Evolutionary conservation across 2,329 filamentous ascomycete genomes (phyloP), one percentile per base, ranked within the genome.

Genomic region (Penicillium sp.): DNA sequence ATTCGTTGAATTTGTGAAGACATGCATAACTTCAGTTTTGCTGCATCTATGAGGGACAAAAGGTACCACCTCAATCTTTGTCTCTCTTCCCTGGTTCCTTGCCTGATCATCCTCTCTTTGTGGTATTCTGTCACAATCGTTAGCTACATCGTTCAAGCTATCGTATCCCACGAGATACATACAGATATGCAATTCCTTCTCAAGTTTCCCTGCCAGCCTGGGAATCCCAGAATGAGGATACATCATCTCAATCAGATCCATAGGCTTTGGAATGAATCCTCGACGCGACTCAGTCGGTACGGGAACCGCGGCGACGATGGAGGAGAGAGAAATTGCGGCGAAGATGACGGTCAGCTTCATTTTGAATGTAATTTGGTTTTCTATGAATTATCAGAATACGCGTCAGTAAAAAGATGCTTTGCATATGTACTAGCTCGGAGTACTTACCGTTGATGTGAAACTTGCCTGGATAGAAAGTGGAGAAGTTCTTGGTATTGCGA

Each of bases 301-400:
- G 10, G 64, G 66, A 6, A 54, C 52, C 14, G 65, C 57, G 19
- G 28, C 59, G 26, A 58, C 57, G 5, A 63, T 2, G 14, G 57
- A 52, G 8, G 58, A 59, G 42, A 66, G 22, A 5, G 54, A 59
- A 1, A 63, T 37, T 6, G 57, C 38, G 33, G 63, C 55, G 52
- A 66, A 25, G n/a, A 67, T 55, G 22, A 58, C n/a, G 28, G 55
- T 57, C 14, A 67, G 43, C 57, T 68, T 66, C 65, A 67, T 68
- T 48, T 30, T 64, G 46, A 28, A 14, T 2, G 7, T 16, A 13
- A 13, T 45, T 8, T 13, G 35, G 13, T 1, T 22, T 3, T 54
- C 25, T 16, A 7, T 54, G 14, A 2, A 5, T 22, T 35, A n/a
- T 13, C 14, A 11, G 4, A 6, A 10, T 16, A 25, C 46, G 26